phyloP scores from a whole-genome alignment of 257 asterid genomes.

The Fraxinus anomala region DNA sequence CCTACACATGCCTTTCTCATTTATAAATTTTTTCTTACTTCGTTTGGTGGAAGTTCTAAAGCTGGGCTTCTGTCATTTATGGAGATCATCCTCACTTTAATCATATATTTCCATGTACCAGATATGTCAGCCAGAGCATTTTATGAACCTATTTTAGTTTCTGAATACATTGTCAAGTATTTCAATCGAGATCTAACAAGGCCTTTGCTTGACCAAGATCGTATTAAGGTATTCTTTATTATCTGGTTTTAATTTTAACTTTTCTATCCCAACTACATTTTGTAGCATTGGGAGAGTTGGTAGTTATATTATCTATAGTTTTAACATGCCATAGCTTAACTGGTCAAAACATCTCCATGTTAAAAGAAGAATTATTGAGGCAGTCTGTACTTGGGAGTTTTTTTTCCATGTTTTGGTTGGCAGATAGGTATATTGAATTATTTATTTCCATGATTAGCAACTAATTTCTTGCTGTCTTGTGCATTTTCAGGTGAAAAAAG shows the following conservation, averaged over 20 bases:
- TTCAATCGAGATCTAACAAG: conserved; percentile 38
- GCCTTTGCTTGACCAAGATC: conserved; percentile 60
- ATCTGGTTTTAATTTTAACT: background rate
- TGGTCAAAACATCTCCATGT: conserved; percentile 1
- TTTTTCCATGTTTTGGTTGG: background rate
- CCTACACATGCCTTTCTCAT: background rate
- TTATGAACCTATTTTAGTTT: conserved; percentile 54
- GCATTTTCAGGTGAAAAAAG: conserved; percentile 48
- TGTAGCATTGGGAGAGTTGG: background rate
- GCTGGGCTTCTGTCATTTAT: background rate
- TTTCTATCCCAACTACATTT: background rate
- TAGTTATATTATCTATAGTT: background rate
- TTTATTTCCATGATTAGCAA: background rate
- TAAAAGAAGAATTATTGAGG: background rate
- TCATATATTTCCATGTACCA: conserved; percentile 33
- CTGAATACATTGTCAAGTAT: conserved; percentile 37
- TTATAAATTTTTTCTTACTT: background rate
- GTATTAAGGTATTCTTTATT: conserved; percentile 52
- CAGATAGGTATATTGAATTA: background rate
- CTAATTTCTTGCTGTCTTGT: background rate
- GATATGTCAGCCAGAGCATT: conserved; percentile 83
- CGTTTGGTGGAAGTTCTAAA: background rate
- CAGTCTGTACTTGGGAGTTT: background rate
- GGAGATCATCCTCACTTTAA: background rate
- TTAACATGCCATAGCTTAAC: background rate